A percentile compares a stretch with the other conserved stretches of the same genome.
Evolutionary conservation across 331 rosid species (phyloP).

Genomic region (Pyracantha coccinea): DNA sequence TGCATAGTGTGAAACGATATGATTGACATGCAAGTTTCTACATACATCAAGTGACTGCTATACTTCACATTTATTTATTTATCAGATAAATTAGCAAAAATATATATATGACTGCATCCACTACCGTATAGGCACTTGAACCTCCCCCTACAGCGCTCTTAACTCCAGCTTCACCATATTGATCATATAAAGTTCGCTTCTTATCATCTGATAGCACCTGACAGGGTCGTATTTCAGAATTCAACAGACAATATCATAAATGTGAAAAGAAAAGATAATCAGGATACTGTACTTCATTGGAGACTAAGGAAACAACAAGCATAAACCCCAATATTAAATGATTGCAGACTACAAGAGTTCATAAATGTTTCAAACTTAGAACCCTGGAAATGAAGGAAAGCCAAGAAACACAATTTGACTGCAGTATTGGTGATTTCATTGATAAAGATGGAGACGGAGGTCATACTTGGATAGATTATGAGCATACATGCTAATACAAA

Average conservation of each 20-base stretch:
- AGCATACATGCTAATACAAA: background rate
- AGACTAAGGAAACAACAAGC: background rate
- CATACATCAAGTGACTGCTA: background rate
- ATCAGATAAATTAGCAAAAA: background rate
- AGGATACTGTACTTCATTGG: background rate
- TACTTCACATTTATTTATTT: background rate
- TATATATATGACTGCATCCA: conserved; percentile 6
- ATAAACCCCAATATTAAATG: background rate
- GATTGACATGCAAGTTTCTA: background rate
- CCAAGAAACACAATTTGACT: background rate
- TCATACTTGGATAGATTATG: background rate
- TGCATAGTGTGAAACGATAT: background rate
- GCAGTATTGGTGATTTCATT: background rate
- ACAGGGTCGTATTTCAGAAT: conserved; percentile 55
- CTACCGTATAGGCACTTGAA: conserved; percentile 83
- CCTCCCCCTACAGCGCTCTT: conserved; percentile 80
- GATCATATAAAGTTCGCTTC: conserved; percentile 93
- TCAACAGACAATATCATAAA: conserved; percentile 44
- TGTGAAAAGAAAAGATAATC: conserved; percentile 8
- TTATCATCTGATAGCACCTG: conserved; percentile 99
- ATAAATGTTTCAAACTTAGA: background rate
- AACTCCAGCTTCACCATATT: conserved; percentile 95
- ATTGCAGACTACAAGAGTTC: background rate
- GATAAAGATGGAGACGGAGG: background rate
- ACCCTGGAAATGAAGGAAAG: background rate